Base-by-base conservation (phyloP, 1,284 basidiomycete species). In the Marasmius sp. region DNA sequence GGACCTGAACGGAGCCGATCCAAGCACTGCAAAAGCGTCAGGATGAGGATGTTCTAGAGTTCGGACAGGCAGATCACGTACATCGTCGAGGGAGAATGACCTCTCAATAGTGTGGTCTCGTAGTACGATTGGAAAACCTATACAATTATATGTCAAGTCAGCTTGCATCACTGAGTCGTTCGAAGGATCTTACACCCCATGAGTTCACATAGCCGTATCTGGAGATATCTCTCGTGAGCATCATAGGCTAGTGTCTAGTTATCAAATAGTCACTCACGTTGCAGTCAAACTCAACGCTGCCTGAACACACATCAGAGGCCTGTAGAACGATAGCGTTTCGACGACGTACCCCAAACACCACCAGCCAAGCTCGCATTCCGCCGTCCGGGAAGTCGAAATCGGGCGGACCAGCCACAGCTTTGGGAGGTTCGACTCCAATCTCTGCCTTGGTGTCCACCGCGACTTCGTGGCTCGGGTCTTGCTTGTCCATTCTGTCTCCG, bases 1-100 rank as follows among this genome's bases (percentile, higher is more conserved):
- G n/a, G 51, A 75, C 80, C 70, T 86, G 82, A 55, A 83, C 69
- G 0, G 83, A 83, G 4, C 84, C 84, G 56, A 86, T 84, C 84
- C 84, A 86, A n/a, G 82, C 77, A 22, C 80, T 82, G 52, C 11
- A 33, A 52, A n/a, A 5, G 33, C n/a, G 20, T 43, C 54, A 37
- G 54, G 50, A 4, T 20, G 18, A 38, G 48, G n/a, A 34, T n/a
- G 27, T 20, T 20, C 34, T 27, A 39, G 38, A 10, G 45, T 34
- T 11, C 16, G 1, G 45, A 20, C 45, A 7, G n/a, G 45, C 10
- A 37, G 18, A 34, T 51, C 16, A 70, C 79, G 47, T 62, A 81
- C 80, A 83, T 80, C 16, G 75, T 74, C 2, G 81, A 83, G 3
- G 79, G 73, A 6, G 75, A 71, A 4, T 73, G 73, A 38, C 71